phyloP scores from a whole-genome alignment of 306 rosid species.

The Spatholobus suberectus region DNA sequence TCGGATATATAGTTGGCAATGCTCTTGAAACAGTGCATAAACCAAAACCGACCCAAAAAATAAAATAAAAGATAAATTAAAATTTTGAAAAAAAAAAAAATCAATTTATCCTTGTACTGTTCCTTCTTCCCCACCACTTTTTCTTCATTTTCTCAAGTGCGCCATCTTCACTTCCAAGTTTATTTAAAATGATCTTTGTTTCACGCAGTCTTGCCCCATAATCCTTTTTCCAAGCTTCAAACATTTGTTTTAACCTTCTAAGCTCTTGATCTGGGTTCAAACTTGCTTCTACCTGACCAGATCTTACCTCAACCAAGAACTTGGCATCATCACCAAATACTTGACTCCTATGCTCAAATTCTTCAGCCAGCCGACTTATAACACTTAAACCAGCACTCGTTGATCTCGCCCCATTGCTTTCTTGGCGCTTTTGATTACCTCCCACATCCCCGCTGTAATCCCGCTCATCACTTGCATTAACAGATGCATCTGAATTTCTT shows the following conservation, averaged over 20 bases:
- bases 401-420: constrained; percentile 87
- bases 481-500: constrained; percentile 91
- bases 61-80: neutral
- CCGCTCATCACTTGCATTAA: constrained; percentile 78
- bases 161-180: constrained; percentile 84
- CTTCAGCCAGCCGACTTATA: constrained; percentile 84
- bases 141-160: constrained; percentile 68
- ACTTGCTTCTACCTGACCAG: constrained; percentile 93
- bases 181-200: constrained; percentile 78
- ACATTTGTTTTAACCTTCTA: constrained; percentile 89
- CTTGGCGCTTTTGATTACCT: constrained; percentile 68
- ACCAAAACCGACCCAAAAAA: constrained; percentile 35
- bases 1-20: constrained; percentile 37
- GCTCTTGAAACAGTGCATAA: constrained; percentile 44
- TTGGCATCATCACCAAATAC: constrained; percentile 95
- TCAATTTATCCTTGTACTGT: constrained; percentile 78
- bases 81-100: neutral
- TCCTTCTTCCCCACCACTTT: constrained; percentile 96
- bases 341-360: constrained; percentile 96
- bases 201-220: constrained; percentile 82
- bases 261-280: constrained; percentile 90
- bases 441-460: constrained; percentile 81
- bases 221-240: constrained; percentile 96
- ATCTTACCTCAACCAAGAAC: constrained; percentile 96
- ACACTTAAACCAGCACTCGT: constrained; percentile 88